Evolutionary conservation across 1,284 basidiomycete genomes (phyloP).

Genomic region (Caloboletus firmus): DNA sequence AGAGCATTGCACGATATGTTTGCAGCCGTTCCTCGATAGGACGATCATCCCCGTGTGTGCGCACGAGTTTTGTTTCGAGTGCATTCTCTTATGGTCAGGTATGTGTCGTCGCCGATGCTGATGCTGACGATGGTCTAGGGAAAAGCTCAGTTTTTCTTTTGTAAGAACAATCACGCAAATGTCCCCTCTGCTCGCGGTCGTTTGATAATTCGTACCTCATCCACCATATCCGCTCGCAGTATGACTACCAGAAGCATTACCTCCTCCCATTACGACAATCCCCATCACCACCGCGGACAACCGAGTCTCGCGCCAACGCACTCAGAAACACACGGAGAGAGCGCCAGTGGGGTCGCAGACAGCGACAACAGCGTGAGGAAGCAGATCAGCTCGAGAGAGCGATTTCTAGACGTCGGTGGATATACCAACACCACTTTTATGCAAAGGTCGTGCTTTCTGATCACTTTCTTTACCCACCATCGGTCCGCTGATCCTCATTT

Average conservation of each 20-base stretch:
- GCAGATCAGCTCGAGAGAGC: conserved; percentile 66
- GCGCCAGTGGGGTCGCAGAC: conserved; percentile 56
- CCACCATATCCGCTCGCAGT: conserved; percentile 73
- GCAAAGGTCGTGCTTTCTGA: conserved; percentile 58
- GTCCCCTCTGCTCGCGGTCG: conserved; percentile 77
- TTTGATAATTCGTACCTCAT: conserved; percentile 74
- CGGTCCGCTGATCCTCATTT: conserved; percentile 1
- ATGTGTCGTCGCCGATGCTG: conserved; percentile 30
- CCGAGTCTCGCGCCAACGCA: conserved; percentile 30
- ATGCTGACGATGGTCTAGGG: background rate
- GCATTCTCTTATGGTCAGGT: conserved; percentile 82
- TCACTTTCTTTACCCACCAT: background rate
- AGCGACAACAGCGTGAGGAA: conserved; percentile 52
- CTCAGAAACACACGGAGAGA: conserved; percentile 43
- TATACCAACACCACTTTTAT: conserved; percentile 76
- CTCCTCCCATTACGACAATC: conserved; percentile 65
- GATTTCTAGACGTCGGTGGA: conserved; percentile 54
- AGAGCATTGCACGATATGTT: conserved; percentile 69
- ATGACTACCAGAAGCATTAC: conserved; percentile 80
- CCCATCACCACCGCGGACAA: conserved; percentile 40
- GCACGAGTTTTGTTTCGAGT: conserved; percentile 89
- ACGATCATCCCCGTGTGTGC: conserved; percentile 79
- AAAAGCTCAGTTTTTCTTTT: background rate
- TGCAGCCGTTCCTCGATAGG: conserved; percentile 73
- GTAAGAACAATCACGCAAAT: conserved; percentile 70